These are phyloP conservation scores for Botryosphaeria agaves DNA, from an alignment of 2,329 filamentous ascomycete species.

Conservation along the genomic window DNA sequence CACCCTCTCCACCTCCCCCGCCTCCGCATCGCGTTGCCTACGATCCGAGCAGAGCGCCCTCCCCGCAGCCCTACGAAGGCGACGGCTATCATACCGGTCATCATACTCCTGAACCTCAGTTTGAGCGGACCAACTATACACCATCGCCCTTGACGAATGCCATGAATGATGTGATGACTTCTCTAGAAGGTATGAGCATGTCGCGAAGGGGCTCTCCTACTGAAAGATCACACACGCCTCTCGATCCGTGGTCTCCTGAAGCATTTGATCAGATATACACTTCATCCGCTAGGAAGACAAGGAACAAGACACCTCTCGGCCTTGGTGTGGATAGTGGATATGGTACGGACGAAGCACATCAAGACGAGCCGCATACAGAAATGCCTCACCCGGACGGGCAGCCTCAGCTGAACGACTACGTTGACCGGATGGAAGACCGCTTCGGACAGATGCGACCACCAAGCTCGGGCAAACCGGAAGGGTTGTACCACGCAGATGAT, in stretches of 20 bases:
- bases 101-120: constrained; percentile 47
- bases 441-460: constrained; percentile 49
- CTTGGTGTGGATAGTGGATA: too few species aligned
- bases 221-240: constrained; percentile 37
- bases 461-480: too few species aligned
- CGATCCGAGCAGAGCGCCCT: constrained; percentile 29
- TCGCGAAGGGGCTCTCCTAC: constrained; percentile 32
- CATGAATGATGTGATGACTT: constrained; percentile 97
- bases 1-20: constrained; percentile 70
- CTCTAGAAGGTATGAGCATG: constrained; percentile 69
- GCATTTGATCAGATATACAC: constrained; percentile 48
- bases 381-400: constrained; percentile 31
- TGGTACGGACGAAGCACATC: too few species aligned
- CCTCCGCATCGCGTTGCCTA: constrained; percentile 54
- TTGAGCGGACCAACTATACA: constrained; percentile 47
- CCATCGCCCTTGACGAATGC: constrained; percentile 85
- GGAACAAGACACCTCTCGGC: constrained; percentile 56
- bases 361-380: too few species aligned
- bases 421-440: constrained; percentile 78
- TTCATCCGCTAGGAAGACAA: constrained; percentile 20
- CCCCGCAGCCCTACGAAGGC: constrained; percentile 17
- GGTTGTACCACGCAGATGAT: too few species aligned
- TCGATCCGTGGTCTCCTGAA: constrained; percentile 80
- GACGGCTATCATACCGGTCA: constrained; percentile 29
- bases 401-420: constrained; percentile 68